A percentile compares a stretch with the other conserved stretches of the same genome.
phyloP scores from a whole-genome alignment of 1,284 basidiomycete genomes.

The Porodaedalea pini region DNA sequence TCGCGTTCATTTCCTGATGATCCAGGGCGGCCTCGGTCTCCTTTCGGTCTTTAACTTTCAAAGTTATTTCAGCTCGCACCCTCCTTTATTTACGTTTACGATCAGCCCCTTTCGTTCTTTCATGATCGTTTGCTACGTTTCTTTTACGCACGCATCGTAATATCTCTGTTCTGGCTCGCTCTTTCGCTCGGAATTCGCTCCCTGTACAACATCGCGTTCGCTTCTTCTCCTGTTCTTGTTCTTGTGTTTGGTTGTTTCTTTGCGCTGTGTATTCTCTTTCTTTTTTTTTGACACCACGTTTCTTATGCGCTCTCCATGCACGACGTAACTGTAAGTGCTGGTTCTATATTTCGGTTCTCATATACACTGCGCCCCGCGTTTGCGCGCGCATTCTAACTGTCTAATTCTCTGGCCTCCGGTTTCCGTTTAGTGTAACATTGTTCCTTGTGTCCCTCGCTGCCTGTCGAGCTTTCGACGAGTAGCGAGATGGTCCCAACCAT shows the following conservation, averaged over 20 bases:
- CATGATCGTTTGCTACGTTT: slow-evolving; percentile 2
- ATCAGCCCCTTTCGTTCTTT: not conserved
- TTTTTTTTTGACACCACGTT: not conserved
- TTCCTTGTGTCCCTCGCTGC: slow-evolving; percentile 1
- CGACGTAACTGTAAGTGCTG: not conserved
- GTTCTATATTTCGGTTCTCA: not conserved
- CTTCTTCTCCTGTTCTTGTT: not conserved
- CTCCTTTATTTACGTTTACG: not conserved
- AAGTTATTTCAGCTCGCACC: not conserved
- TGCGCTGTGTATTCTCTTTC: not conserved
- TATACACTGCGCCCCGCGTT: not conserved
- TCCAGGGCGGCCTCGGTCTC: not conserved
- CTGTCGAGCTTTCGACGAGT: not conserved
- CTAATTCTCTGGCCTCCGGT: not conserved
- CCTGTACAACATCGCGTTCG: not conserved
- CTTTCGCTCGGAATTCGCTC: not conserved
- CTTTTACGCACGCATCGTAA: not conserved
- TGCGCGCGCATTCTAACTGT: not conserved
- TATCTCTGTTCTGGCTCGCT: not conserved
- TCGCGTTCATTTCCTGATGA: not conserved
- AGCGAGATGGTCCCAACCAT: slow-evolving; percentile 4
- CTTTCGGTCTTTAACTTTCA: not conserved
- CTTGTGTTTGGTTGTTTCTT: not conserved
- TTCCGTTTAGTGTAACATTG: not conserved
- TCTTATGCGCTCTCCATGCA: too few relatives aligned